Evolutionary conservation across 805 yeast species (phyloP), one percentile per base, ranked within the genome.

Genomic region (Saccharomyces jurei): DNA sequence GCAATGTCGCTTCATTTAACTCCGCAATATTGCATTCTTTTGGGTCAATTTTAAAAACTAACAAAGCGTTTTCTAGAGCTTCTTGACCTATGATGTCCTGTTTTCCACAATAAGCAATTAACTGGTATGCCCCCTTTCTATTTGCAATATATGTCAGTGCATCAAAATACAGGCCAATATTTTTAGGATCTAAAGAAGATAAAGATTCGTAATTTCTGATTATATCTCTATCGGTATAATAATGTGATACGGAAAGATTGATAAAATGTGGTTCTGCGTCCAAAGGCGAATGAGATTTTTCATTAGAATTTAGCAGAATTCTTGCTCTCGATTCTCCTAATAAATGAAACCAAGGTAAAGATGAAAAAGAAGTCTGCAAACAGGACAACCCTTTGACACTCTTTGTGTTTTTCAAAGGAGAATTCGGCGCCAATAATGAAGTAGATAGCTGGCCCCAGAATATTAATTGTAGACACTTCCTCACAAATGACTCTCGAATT

Each of bases 101-200:
- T 2, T 82, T 78, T 31, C 74, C 67, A 30, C 81, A 71, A 47
- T 78, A 78, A 6, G 78, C 70, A 9, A 80, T 74, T 28, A 84
- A 64, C 47, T 73, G 77, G 54, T 78, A 78, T 1, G 80, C 74
- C 6, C 74, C 70, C 53, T 81, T 74, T 0, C 70, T 60, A n/a
- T 77, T 75, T 0, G 86, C 78, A 41, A 85, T 71, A 44, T 69
- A 76, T 6, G 68, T 71, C 32, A 86, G 65, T 0, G 85, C 79
- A 64, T 86, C 90, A 59, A 81, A 77, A 59, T 83, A 84, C 32
- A 71, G 66, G 0, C 86, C 82, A 1, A 64, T 57, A 49, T 76
- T 71, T 0, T 58, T 64, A 0, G 79, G 76, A 63, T 85, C 88
- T 50, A 73, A 54, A 0, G 56, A 51, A 3, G 66, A 60, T 52